Percentiles rank a stretch among this genome's conserved stretches.
Evolutionary conservation across 805 yeast species (phyloP).

Genomic region (Jamesozyma rosinii): DNA sequence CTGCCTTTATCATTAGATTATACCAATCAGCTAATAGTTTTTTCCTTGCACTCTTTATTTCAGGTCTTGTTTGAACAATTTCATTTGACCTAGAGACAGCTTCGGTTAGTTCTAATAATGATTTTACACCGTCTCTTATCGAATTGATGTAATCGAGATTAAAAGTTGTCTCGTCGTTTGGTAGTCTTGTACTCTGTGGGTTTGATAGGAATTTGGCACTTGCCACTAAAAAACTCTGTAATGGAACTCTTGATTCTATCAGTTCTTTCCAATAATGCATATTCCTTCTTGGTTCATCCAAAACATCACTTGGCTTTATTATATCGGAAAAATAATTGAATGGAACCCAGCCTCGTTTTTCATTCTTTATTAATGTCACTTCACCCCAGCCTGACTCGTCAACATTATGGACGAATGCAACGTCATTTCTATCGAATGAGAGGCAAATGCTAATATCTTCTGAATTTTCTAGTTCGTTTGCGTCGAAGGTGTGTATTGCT

Average conservation of each 20-base stretch:
- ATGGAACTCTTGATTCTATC: conserved; percentile 2
- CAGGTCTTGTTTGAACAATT: conserved; percentile 52
- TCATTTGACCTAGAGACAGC: conserved; percentile 69
- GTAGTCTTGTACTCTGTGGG: conserved; percentile 46
- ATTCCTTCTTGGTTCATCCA: background rate
- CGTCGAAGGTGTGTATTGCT: conserved; percentile 52
- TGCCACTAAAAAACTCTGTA: conserved; percentile 1
- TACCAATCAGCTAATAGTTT: conserved; percentile 73
- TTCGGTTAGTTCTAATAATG: conserved; percentile 54
- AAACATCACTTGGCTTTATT: conserved; percentile 20
- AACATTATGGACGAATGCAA: conserved; percentile 68
- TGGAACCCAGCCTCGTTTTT: conserved; percentile 77
- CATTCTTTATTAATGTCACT: conserved; percentile 55
- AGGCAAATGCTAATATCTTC: conserved; percentile 66
- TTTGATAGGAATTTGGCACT: conserved; percentile 10
- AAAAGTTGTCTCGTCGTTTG: conserved; percentile 36
- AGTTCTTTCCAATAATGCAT: conserved; percentile 1
- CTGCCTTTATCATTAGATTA: conserved; percentile 64
- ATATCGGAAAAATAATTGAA: conserved; percentile 60
- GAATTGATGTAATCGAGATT: conserved; percentile 50
- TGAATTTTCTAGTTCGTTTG: conserved; percentile 48
- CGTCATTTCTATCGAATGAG: conserved; percentile 58
- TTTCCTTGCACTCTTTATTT: conserved; percentile 57
- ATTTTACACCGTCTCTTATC: conserved; percentile 64
- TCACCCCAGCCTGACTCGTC: conserved; percentile 87